Evolutionary conservation across 169 alveolate species (phyloP), one percentile per base, ranked within the genome.

Genomic region (Plasmodium vinckei): DNA sequence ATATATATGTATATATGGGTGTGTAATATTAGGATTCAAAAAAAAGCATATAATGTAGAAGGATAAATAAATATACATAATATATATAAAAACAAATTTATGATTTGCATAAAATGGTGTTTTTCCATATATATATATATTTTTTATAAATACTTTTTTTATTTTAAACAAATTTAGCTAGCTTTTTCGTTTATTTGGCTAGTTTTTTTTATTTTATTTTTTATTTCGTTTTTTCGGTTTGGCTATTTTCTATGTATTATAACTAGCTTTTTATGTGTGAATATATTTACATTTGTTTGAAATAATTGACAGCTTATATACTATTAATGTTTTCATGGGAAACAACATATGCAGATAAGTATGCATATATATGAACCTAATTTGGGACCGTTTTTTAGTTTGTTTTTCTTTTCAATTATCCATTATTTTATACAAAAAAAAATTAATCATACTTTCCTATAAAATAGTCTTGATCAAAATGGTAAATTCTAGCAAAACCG

Each of bases 401-500:
- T 3, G 42, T 33, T 33, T 33, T 0, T 33, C 7, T 33, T 33
- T 33, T 33, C 7, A 33, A 33, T 33, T 33, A 33, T 33, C 42
- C 42, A 33, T 33, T 33, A 33, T 33, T 33, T 33, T 33, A 33
- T 33, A 33, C 42, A 33, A 33, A 33, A 33, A 33, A 33, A 33
- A 6, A 53, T 51, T 61, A 75, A 56, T 75, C 88, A 53, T 75
- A 93, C 73, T 94, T 92, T 44, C 96, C 96, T 46, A 94, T 94
- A 59, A 95, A 94, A 92, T 97, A 97, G 53, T 96, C 98, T 68
- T 95, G 94, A 73, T 96, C 98, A 61, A 97, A 96, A 86, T 95
- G 97, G 88, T 97, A 97, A 15, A 97, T 92, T 84, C 99, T 95
- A 15, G 97, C 98, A 92, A 94, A 94, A 17, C 99, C 99, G 88